phyloP scores from a whole-genome alignment of 495 filamentous ascomycete genomes.

The Neohortaea acidophila region DNA sequence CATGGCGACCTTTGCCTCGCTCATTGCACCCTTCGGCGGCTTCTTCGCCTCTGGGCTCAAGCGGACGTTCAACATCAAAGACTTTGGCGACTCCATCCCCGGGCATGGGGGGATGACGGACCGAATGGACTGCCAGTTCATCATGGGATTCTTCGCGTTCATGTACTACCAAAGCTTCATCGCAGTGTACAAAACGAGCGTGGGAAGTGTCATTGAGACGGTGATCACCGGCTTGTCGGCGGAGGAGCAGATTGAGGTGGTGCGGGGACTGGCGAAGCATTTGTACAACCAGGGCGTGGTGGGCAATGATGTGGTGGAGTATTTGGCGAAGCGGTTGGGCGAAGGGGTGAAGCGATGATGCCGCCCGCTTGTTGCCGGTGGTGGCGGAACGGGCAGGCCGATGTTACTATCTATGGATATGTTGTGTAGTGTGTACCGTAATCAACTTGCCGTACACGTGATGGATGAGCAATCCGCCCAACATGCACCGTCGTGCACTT shows the following conservation, averaged over 20 bases:
- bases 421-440: conserved; percentile 2
- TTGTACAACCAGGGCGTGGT: conserved; percentile 70
- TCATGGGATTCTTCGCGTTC: conserved; percentile 97
- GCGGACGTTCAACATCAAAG: conserved; percentile 98
- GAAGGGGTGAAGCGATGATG: conserved; percentile 1
- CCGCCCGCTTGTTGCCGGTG: neutral
- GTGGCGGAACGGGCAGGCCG: neutral
- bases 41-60: conserved; percentile 98
- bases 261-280: conserved; percentile 70
- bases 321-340: conserved; percentile 5
- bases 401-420: neutral
- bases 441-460: conserved; percentile 1
- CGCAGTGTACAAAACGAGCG: conserved; percentile 62
- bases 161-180: conserved; percentile 99
- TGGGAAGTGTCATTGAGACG: conserved; percentile 74
- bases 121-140: conserved; percentile 99
- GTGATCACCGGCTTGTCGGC: conserved; percentile 68
- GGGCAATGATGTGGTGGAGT: conserved; percentile 37
- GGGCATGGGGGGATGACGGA: conserved; percentile 98
- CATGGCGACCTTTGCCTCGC: conserved; percentile 84
- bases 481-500: too few relatives aligned
- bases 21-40: conserved; percentile 95
- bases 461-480: too few relatives aligned
- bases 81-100: conserved; percentile 95
- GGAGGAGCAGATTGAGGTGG: conserved; percentile 80